phyloP scores from a whole-genome alignment of 2,329 filamentous ascomycete species.

The Cladophialophora immunda region DNA sequence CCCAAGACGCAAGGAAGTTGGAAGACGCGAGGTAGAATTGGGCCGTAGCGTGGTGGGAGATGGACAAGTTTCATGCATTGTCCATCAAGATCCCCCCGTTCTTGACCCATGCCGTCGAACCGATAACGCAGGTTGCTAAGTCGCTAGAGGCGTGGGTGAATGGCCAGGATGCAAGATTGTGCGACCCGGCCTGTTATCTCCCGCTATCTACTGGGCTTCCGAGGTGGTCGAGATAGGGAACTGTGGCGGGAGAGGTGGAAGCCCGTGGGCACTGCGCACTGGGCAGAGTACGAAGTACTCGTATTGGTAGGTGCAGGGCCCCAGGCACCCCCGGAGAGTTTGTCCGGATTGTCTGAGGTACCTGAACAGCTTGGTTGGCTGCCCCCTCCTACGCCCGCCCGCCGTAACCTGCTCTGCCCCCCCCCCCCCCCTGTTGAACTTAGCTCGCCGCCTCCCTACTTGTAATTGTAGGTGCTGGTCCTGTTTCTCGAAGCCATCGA shows the following conservation, averaged over 20 bases:
- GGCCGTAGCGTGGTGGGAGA: slow-evolving; percentile 23
- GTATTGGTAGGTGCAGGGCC: not conserved
- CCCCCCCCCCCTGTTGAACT: too few relatives aligned
- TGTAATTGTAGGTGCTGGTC: too few relatives aligned
- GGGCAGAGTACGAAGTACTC: too few relatives aligned
- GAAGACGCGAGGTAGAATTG: slow-evolving; percentile 23
- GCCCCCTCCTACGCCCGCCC: not conserved
- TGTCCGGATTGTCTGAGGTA: not conserved
- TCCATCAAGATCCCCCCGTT: slow-evolving; percentile 6
- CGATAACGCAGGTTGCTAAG: slow-evolving; percentile 7
- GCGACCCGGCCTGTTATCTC: not conserved
- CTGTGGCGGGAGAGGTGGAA: slow-evolving; percentile 5
- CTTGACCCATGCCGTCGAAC: slow-evolving; percentile 1
- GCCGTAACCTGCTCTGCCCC: not conserved
- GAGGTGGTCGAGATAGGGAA: slow-evolving; percentile 13
- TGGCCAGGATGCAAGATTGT: slow-evolving; percentile 14
- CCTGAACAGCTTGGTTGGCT: slow-evolving; percentile 1
- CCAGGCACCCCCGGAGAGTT: not conserved
- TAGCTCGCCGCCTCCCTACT: too few relatives aligned
- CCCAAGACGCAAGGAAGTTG: not conserved
- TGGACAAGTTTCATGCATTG: slow-evolving; percentile 10
- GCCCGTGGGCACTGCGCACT: not conserved
- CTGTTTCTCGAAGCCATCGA: not conserved
- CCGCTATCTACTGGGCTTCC: not conserved
- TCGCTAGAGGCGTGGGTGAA: not conserved